Conservation (phyloP, 2,329 filamentous ascomycete species). For the Aspergillus carbonarius region DNA sequence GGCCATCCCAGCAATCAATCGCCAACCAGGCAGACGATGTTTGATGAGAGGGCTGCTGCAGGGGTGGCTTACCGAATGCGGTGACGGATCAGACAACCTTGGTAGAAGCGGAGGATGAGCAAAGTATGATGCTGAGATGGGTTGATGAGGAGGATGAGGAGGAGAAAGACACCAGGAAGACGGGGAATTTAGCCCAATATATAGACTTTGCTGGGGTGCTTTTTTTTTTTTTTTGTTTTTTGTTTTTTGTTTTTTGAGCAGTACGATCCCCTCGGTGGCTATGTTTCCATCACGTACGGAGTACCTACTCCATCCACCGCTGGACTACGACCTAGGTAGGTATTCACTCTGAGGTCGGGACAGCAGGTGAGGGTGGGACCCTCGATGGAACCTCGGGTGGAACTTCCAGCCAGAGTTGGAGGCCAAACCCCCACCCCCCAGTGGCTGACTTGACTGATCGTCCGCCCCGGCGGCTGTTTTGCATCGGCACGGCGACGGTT, state of each 20-base stretch:
- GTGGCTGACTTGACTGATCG: background rate
- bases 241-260: background rate
- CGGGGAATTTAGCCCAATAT: conserved; percentile 19
- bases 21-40: background rate
- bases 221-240: background rate
- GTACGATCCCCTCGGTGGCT: background rate
- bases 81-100: background rate
- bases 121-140: conserved; percentile 5
- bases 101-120: background rate
- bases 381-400: background rate
- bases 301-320: no score
- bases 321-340: no score
- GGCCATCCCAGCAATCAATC: background rate
- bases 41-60: background rate
- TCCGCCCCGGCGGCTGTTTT: background rate
- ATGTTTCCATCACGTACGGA: conserved; percentile 6
- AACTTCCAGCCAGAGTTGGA: background rate
- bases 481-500: background rate
- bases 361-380: background rate
- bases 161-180: conserved; percentile 3
- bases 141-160: conserved; percentile 1
- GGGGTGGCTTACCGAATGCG: conserved; percentile 10
- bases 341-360: no score
- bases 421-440: background rate
- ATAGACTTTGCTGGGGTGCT: conserved; percentile 13